Base-by-base conservation (phyloP, 2,329 filamentous ascomycete genomes). In the Colletotrichum chrysophilum region DNA sequence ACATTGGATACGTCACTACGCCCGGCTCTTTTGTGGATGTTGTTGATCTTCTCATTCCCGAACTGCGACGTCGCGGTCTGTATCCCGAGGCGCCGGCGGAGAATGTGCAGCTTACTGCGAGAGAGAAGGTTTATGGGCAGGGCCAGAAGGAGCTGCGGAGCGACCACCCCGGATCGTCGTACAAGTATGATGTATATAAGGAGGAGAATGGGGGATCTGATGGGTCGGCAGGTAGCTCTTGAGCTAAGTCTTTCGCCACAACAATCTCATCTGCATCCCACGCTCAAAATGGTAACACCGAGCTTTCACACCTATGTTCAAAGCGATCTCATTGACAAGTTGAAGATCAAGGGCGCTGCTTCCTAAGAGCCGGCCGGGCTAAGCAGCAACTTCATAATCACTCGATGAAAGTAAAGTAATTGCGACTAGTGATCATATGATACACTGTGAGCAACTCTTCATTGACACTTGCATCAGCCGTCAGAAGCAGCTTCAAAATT, bases 71-170 rank as follows among this genome's bases (percentile, higher is more conserved):
- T 21, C 77, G 82, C 2, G 81, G 81, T 0, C n/a, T 83, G 3
- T 85, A 85, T 55, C 79, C 80, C 1, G 80, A 86, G 55, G 64
- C 61, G 4, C 79, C 80, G 0, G 76, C 78, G 4, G 76, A 75
- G 4, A 84, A 86, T 32, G 83, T 85, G 18, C 78, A 80, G n/a
- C 77, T 89, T 30, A 91, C 89, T 4, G 87, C 88, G 1, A 84
- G 91, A 21, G 92, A 94, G 82, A 93, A 90, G 82, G 84, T 93
- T 0, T 93, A 93, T 80, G 91, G 91, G 0, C 86, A 85, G 76
- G 92, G 92, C 0, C 91, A 93, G 80, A 86, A 82, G 7, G 84
- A 87, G 16, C 79, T 94, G 74, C 85, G 91, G 48, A 85, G 85
- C 77, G 92, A 94, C 81, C 92, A 94, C 81, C 79, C 85, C 0